phyloP scores from a whole-genome alignment of 2,329 filamentous ascomycete species.

The Talaromyces sp. region DNA sequence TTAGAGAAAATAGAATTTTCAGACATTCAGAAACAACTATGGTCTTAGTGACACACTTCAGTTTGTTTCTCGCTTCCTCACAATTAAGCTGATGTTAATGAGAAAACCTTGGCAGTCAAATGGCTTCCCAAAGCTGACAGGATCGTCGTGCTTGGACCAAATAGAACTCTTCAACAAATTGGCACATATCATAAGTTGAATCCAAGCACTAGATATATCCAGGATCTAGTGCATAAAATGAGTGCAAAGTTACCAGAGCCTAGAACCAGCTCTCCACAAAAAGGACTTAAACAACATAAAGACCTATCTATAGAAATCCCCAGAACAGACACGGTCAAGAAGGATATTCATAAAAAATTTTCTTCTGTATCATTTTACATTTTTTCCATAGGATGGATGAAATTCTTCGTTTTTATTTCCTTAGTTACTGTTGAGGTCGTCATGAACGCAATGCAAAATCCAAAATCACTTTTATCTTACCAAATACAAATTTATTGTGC shows the following conservation, averaged over 20 bases:
- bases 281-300: neutral
- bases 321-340: neutral
- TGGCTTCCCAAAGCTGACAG: constrained; percentile 43
- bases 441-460: constrained; percentile 2
- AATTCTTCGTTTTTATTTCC: neutral
- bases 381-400: constrained; percentile 11
- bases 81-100: neutral
- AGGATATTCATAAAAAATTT: neutral
- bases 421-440: constrained; percentile 11
- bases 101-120: constrained; percentile 26
- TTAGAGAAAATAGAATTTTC: constrained; percentile 12
- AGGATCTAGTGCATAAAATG: neutral
- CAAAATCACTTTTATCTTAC: neutral
- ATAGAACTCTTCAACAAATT: constrained; percentile 40
- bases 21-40: constrained; percentile 2
- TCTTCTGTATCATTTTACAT: constrained; percentile 11
- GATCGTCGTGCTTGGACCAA: constrained; percentile 38
- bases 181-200: constrained; percentile 39
- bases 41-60: constrained; percentile 9
- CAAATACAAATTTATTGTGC: neutral
- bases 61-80: constrained; percentile 1
- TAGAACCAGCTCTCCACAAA: neutral
- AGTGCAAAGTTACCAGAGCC: neutral
- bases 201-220: constrained; percentile 21
- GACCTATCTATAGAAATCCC: neutral